Conservation (phyloP, 73 alveolate genomes). For the Tetrahymena thermophila region DNA sequence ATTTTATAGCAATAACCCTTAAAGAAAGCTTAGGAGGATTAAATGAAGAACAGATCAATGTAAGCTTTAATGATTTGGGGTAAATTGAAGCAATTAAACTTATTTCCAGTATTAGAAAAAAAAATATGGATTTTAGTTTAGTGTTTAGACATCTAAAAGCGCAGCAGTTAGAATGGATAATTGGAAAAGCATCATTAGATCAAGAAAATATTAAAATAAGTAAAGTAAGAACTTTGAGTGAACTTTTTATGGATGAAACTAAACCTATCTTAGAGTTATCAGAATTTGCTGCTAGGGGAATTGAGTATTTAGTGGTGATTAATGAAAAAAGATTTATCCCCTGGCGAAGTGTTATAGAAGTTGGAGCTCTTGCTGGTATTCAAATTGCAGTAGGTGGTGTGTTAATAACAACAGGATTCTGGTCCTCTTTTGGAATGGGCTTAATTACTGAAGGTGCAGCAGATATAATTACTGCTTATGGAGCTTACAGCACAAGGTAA, state of each 20-base stretch:
- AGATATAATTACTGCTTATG: not conserved
- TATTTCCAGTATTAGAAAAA: not conserved
- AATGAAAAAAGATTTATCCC: not conserved
- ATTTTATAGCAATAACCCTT: not conserved
- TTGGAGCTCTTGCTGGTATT: not conserved
- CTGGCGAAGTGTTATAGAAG: not conserved
- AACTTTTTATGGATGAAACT: not conserved
- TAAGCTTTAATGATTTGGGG: not conserved
- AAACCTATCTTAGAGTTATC: not conserved
- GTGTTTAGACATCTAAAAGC: not conserved
- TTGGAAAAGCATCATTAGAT: not conserved
- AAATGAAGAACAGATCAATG: not conserved
- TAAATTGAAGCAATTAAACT: not conserved
- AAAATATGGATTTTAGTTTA: not conserved
- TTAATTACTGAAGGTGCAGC: not conserved
- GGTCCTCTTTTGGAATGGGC: not conserved
- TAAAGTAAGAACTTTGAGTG: not conserved
- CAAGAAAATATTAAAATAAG: not conserved
- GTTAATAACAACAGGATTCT: not conserved
- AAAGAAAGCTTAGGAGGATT: not conserved
- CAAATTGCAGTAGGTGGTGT: not conserved
- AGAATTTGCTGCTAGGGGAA: conserved; percentile 6
- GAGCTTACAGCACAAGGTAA: not conserved
- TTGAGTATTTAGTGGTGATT: not conserved
- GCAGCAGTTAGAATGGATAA: not conserved